Evolutionary conservation across 1,139 yeast genomes (phyloP), one percentile per base, ranked within the genome.

Genomic region (Taiozyma onychis): DNA sequence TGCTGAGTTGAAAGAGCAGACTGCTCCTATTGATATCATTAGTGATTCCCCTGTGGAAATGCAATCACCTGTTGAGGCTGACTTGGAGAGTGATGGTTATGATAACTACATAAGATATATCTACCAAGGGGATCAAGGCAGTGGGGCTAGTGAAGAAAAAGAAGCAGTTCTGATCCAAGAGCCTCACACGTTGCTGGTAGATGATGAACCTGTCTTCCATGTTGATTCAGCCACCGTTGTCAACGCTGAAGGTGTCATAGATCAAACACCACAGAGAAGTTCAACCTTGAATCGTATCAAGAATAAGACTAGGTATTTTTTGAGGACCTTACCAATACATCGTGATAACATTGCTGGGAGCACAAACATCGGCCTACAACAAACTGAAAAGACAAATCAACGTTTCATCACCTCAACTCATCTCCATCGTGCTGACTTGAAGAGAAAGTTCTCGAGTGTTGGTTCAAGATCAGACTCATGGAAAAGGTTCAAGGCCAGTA

Each of bases 81-180:
- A 49, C 7, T 24, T 22, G 44, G 41, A 37, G 14, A 37, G 41
- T 21, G 41, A 37, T 2, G 46, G 54, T 4, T 54, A 54, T 43
- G 57, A 55, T 10, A 51, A 51, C 11, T 58, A 56, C 43, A 48
- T 52, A 22, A 44, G 50, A 26, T 52, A 50, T 45, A 48, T 50
- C 13, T 50, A 46, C 35, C 53, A 52, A 30, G 46, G 46, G 4
- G 45, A 49, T 24, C 45, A 34, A 11, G 45, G 35, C 22, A 32
- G 37, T 21, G 42, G 42, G 3, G 32, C 24, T 27, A 39, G 8
- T 18, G 28, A 30, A 6, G 27, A 14, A 27, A 26, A 24, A 44
- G 34, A 2, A 44, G 30, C 14, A 44, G 41, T n/a, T 16, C 39
- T n/a, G 18, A 35, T 6, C 39, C 39, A 16, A 10, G 21, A n/a